A percentile compares a stretch with the other conserved stretches of the same genome.
Evolutionary conservation across 768 basidiomycete genomes (phyloP).

Genomic region (Termitomyces sp.): DNA sequence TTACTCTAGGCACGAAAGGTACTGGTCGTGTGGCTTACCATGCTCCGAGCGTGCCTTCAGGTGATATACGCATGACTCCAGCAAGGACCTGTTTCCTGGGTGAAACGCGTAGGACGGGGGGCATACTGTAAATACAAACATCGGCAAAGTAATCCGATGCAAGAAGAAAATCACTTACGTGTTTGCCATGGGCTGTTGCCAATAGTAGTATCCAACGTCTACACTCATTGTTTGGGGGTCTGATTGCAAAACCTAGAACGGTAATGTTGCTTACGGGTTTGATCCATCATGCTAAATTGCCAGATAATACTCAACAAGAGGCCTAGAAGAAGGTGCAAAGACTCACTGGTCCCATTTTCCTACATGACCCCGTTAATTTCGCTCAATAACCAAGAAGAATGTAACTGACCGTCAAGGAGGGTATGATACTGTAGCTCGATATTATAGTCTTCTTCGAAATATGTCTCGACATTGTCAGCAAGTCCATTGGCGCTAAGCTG

Average conservation of each 20-base stretch:
- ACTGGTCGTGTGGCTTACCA: constrained; percentile 32
- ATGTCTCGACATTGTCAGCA: constrained; percentile 45
- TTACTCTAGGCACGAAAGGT: neutral
- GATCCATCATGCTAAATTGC: constrained; percentile 56
- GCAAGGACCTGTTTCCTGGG: constrained; percentile 49
- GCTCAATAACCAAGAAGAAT: neutral
- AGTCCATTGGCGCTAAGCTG: constrained; percentile 51
- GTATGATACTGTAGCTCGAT: constrained; percentile 57
- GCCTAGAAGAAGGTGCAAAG: neutral
- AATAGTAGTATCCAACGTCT: constrained; percentile 59
- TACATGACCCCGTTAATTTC: constrained; percentile 11
- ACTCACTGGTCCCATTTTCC: constrained; percentile 61
- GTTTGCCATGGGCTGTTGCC: constrained; percentile 68
- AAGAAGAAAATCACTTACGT: constrained; percentile 29
- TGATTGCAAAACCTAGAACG: neutral
- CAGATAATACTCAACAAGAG: neutral
- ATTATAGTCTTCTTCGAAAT: constrained; percentile 58
- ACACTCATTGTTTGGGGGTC: neutral
- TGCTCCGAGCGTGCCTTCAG: constrained; percentile 55
- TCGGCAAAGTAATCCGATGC: neutral
- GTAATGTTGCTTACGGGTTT: constrained; percentile 38
- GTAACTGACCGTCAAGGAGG: constrained; percentile 42
- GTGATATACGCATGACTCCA: constrained; percentile 56
- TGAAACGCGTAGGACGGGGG: constrained; percentile 42
- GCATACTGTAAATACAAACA: constrained; percentile 34